Evolutionary conservation across 441 rosid species (phyloP).

Genomic region (Isatis lusitanica): DNA sequence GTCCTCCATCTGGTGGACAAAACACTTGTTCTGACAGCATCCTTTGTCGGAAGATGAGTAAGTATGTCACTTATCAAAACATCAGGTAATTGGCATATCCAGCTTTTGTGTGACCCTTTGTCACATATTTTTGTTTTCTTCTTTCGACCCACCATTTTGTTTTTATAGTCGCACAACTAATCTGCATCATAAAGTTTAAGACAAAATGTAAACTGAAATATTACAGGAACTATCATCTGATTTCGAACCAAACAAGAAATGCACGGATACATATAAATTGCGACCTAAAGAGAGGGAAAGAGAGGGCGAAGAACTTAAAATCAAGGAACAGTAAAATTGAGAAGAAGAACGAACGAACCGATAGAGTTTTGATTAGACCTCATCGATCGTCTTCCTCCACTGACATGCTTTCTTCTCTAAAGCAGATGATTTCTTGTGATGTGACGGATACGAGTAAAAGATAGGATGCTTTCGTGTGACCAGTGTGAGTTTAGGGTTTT

Average conservation of each 20-base stretch:
- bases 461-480: neutral
- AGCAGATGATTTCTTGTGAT: neutral
- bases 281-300: neutral
- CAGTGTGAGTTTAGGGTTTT: neutral
- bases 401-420: neutral
- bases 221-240: neutral
- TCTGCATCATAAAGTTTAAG: conserved; percentile 5
- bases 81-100: conserved; percentile 8
- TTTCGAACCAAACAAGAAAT: neutral
- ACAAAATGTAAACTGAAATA: neutral
- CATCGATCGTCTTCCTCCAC: neutral
- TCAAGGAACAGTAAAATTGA: neutral
- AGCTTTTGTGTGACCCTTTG: neutral
- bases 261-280: neutral
- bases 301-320: neutral
- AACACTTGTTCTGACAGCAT: neutral
- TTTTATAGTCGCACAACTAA: neutral
- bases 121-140: neutral
- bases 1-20: neutral
- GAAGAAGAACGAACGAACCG: neutral
- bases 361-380: neutral
- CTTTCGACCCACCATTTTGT: neutral
- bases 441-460: neutral
- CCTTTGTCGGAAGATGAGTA: neutral
- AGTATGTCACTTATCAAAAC: neutral